These are phyloP conservation scores for Phtheirospermum japonicum DNA, from an alignment of 257 asterid genomes.

Conservation along the genomic window DNA sequence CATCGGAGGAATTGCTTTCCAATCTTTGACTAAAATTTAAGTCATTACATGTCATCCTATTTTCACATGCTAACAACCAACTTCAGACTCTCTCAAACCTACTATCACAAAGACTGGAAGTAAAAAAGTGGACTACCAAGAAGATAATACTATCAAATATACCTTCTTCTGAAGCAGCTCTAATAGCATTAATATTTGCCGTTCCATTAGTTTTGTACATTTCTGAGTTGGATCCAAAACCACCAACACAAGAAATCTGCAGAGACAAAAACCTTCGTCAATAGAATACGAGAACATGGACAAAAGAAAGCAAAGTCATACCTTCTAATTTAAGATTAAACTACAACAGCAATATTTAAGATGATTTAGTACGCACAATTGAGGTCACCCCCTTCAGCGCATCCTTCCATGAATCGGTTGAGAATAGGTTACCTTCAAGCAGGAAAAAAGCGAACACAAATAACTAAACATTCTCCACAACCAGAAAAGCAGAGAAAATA, in stretches of 20 bases:
- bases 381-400: constrained; percentile 91
- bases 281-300: neutral
- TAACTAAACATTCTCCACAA: constrained; percentile 4
- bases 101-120: neutral
- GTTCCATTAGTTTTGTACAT: constrained; percentile 98
- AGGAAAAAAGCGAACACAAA: constrained; percentile 27
- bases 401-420: constrained; percentile 83
- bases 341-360: constrained; percentile 11
- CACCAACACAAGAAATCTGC: constrained; percentile 98
- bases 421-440: constrained; percentile 73
- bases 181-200: constrained; percentile 92
- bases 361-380: constrained; percentile 54
- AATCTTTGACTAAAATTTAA: too few relatives aligned
- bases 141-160: constrained; percentile 20
- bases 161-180: constrained; percentile 98
- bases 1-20: too few relatives aligned
- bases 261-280: constrained; percentile 11
- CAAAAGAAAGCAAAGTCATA: neutral
- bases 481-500: constrained; percentile 8
- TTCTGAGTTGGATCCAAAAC: constrained; percentile 85
- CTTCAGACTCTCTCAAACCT: too few relatives aligned
- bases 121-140: neutral
- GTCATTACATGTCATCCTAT: too few relatives aligned
- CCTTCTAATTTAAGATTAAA: neutral
- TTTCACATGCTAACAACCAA: too few relatives aligned